These are phyloP conservation scores for Actinidia chinensis DNA, from an alignment of 179 eudicot species.

Conservation along the genomic window DNA sequence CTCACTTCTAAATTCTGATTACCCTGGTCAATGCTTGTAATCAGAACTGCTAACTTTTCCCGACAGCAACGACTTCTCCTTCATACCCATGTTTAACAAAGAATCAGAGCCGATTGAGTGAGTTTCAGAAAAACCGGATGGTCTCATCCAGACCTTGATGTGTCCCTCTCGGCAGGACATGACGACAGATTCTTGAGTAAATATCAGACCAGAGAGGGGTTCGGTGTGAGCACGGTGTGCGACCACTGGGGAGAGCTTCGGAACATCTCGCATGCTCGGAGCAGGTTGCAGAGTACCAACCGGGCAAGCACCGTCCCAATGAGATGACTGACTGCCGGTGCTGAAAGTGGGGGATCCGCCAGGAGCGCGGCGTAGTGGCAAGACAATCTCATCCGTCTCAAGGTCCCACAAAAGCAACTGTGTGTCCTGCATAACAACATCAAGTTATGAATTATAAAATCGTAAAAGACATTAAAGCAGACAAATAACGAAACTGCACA, in stretches of 20 bases:
- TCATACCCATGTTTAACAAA: conserved; percentile 34
- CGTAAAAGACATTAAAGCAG: background rate
- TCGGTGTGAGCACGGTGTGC: conserved; percentile 76
- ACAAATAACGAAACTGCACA: background rate
- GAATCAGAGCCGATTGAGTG: conserved; percentile 50
- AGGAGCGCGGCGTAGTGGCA: conserved; percentile 73
- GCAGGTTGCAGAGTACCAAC: conserved; percentile 72
- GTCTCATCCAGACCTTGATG: conserved; percentile 78
- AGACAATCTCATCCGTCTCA: conserved; percentile 76
- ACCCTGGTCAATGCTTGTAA: conserved; percentile 37
- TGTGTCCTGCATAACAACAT: conserved; percentile 54
- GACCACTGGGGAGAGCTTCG: conserved; percentile 74
- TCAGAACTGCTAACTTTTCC: conserved; percentile 33
- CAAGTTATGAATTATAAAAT: background rate
- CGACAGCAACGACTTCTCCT: conserved; percentile 43
- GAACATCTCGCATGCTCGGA: conserved; percentile 79
- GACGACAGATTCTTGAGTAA: conserved; percentile 63
- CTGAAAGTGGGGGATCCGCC: conserved; percentile 89
- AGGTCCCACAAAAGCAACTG: conserved; percentile 90
- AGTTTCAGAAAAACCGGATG: conserved; percentile 44
- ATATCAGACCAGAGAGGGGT: conserved; percentile 71
- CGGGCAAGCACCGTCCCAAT: conserved; percentile 65
- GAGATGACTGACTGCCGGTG: conserved; percentile 76
- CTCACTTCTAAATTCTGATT: background rate
- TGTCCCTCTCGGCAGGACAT: conserved; percentile 80